phyloP scores from a whole-genome alignment of 352 stramenopile species.

The Pythium dissotocum region DNA sequence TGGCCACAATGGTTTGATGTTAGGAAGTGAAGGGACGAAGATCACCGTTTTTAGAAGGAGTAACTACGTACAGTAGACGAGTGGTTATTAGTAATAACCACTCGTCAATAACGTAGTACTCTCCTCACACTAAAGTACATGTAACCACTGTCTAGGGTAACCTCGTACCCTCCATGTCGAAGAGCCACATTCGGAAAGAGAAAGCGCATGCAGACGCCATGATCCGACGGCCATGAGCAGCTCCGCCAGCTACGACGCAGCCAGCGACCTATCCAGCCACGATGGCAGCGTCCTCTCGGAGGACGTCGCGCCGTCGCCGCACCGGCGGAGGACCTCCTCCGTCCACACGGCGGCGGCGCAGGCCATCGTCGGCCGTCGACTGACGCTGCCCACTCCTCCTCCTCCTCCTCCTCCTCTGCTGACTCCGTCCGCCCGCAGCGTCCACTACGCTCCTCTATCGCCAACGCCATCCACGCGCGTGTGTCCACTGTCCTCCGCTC shows the following conservation, averaged over 20 bases:
- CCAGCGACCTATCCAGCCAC: neutral
- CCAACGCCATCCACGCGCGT: neutral
- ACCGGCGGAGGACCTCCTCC: slow-evolving; percentile 10
- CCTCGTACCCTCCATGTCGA: neutral
- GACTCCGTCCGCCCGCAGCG: slow-evolving; percentile 10
- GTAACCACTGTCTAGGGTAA: neutral
- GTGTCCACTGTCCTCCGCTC: neutral
- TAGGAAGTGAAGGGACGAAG: too few species aligned
- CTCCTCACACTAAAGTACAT: too few species aligned
- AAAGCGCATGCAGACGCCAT: neutral
- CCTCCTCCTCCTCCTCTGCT: neutral
- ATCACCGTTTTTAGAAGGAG: too few species aligned
- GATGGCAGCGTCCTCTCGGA: neutral
- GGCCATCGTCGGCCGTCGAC: slow-evolving; percentile 8
- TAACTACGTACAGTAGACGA: too few species aligned
- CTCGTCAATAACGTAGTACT: too few species aligned
- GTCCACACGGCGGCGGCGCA: slow-evolving; percentile 22
- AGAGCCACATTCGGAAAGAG: neutral
- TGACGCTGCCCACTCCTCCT: neutral
- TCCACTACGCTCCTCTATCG: slow-evolving; percentile 7
- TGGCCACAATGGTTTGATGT: too few species aligned
- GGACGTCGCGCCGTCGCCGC: neutral
- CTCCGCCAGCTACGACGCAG: neutral
- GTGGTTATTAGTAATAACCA: too few species aligned
- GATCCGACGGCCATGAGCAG: neutral